phyloP scores from a whole-genome alignment of 1,284 basidiomycete species.

The Cutaneotrichosporon sp. region DNA sequence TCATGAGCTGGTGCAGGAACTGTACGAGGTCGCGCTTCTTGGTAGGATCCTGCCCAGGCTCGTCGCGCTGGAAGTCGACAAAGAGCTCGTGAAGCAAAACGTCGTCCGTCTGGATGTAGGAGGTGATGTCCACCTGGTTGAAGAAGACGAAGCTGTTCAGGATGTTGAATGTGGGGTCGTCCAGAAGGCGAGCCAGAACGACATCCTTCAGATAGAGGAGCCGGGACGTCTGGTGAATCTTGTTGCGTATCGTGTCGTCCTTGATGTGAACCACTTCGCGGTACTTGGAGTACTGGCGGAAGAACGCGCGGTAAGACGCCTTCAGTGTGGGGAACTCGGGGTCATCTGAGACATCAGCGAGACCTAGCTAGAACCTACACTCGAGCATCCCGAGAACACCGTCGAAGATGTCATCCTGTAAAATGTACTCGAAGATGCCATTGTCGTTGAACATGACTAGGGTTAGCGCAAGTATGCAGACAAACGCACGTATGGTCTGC shows the following conservation, averaged over 20 bases:
- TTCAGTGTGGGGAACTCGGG: conserved; percentile 94
- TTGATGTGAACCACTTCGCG: conserved; percentile 81
- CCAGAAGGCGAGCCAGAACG: conserved; percentile 87
- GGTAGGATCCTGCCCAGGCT: not conserved
- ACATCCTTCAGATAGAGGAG: conserved; percentile 98
- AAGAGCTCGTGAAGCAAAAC: conserved; percentile 77
- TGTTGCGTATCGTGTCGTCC: conserved; percentile 70
- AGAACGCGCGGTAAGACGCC: conserved; percentile 93
- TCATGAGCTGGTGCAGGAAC: conserved; percentile 88
- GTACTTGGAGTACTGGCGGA: conserved; percentile 76
- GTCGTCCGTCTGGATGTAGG: conserved; percentile 77
- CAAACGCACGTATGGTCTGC: conserved; percentile 84
- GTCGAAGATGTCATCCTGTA: conserved; percentile 89
- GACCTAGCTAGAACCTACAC: conserved; percentile 68
- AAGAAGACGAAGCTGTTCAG: conserved; percentile 97
- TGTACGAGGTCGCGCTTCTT: conserved; percentile 67
- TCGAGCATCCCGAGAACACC: conserved; percentile 96
- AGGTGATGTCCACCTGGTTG: conserved; percentile 98
- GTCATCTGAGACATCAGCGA: conserved; percentile 70
- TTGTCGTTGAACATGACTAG: conserved; percentile 96
- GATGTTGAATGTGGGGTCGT: conserved; percentile 96
- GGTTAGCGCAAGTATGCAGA: conserved; percentile 12
- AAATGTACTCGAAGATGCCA: conserved; percentile 88
- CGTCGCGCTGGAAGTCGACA: conserved; percentile 67
- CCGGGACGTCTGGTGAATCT: conserved; percentile 95